A percentile compares a stretch with the other conserved stretches of the same genome.
These are phyloP conservation scores for Nothophoma quercina DNA, from an alignment of 2,329 filamentous ascomycete genomes.

Conservation along the genomic window DNA sequence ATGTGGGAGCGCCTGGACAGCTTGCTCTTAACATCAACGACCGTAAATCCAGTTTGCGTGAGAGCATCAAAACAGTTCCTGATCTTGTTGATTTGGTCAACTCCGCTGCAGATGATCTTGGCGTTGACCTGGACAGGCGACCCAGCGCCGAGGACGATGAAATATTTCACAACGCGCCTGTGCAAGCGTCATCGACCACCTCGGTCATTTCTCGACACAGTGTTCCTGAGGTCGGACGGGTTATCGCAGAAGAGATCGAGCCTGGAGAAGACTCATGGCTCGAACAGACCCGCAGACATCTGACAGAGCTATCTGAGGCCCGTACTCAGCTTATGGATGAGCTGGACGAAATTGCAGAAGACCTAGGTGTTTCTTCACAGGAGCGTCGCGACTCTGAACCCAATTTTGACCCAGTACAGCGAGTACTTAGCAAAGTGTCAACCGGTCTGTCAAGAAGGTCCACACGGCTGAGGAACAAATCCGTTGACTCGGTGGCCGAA, in stretches of 20 bases:
- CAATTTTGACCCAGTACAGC: constrained; percentile 16
- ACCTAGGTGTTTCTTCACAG: constrained; percentile 29
- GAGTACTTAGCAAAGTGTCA: constrained; percentile 19
- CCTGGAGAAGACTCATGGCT: constrained; percentile 28
- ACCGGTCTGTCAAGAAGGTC: constrained; percentile 12
- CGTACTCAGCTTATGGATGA: constrained; percentile 33
- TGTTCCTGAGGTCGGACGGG: constrained; percentile 6
- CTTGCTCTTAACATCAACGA: constrained; percentile 45
- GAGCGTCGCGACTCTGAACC: constrained; percentile 9
- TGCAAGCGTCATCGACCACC: constrained; percentile 22
- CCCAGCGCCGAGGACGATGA: constrained; percentile 35
- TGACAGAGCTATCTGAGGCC: constrained; percentile 31
- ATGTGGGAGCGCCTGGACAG: constrained; percentile 33
- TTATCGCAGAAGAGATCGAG: constrained; percentile 11
- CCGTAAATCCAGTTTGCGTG: constrained; percentile 23
- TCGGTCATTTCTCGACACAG: not conserved
- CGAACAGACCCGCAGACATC: constrained; percentile 27
- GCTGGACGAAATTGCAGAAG: constrained; percentile 41
- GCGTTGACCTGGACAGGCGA: constrained; percentile 37
- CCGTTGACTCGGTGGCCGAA: constrained; percentile 24
- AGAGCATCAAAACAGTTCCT: constrained; percentile 40
- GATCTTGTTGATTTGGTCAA: constrained; percentile 49
- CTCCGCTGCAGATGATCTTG: constrained; percentile 47
- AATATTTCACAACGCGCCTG: constrained; percentile 33
- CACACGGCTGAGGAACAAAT: constrained; percentile 27